phyloP scores from a whole-genome alignment of 1,139 yeast species.

The Protomyces arabidopsidicola region DNA sequence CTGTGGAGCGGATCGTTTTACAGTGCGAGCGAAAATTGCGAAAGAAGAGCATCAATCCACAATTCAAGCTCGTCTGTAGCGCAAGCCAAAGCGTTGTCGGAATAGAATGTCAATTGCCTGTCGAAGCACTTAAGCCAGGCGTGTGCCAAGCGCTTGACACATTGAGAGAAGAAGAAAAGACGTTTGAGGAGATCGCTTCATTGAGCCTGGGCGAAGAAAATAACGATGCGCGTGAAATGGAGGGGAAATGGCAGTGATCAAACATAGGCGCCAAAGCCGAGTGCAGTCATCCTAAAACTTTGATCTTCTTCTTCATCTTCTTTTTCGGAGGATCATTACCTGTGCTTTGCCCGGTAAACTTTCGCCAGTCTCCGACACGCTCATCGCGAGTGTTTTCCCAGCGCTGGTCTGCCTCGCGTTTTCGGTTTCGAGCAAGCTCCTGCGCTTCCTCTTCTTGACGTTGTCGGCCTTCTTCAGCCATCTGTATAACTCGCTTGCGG shows the following conservation, averaged over 20 bases:
- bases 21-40: background rate
- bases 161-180: background rate
- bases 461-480: constrained; percentile 45
- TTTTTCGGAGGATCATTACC: constrained; percentile 34
- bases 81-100: background rate
- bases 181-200: background rate
- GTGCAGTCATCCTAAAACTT: constrained; percentile 14
- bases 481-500: constrained; percentile 41
- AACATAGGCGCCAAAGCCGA: too few species aligned
- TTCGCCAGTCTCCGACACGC: constrained; percentile 61
- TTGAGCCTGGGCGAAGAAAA: background rate
- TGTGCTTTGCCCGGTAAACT: constrained; percentile 45
- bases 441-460: constrained; percentile 41
- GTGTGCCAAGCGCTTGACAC: background rate
- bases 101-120: background rate
- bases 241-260: too few species aligned
- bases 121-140: background rate
- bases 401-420: constrained; percentile 43
- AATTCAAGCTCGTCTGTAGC: background rate
- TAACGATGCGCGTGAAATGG: too few species aligned
- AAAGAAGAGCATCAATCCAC: background rate
- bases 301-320: constrained; percentile 39
- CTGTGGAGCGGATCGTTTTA: background rate
- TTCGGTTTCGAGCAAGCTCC: constrained; percentile 40
- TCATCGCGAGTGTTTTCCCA: constrained; percentile 64